These are phyloP conservation scores for Lasiodiplodia theobromae DNA, from an alignment of 2,329 filamentous ascomycete species.

Conservation along the genomic window DNA sequence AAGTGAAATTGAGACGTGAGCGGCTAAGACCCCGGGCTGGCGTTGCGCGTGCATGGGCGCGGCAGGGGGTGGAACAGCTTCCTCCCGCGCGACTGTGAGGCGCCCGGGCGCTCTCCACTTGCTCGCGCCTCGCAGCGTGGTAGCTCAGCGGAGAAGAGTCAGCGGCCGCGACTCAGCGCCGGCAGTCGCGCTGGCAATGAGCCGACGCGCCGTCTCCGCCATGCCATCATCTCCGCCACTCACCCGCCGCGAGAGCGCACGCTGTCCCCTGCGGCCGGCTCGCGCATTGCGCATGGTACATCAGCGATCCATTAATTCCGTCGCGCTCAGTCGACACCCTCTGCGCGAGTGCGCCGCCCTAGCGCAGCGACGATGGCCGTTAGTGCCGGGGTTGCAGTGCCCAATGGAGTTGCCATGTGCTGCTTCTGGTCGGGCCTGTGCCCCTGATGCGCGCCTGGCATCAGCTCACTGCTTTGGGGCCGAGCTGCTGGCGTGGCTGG, in stretches of 20 bases:
- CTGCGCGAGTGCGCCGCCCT: neutral
- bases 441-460: slow-evolving; percentile 26
- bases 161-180: slow-evolving; percentile 12
- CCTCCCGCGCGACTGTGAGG: slow-evolving; percentile 14
- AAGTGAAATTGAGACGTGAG: slow-evolving; percentile 29
- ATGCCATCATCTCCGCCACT: slow-evolving; percentile 17
- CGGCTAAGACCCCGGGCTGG: slow-evolving; percentile 8
- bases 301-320: slow-evolving; percentile 23
- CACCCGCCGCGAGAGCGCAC: neutral
- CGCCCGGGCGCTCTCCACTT: slow-evolving; percentile 18
- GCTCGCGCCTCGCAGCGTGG: slow-evolving; percentile 17
- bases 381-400: slow-evolving; percentile 24
- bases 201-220: neutral
- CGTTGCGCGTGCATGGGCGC: slow-evolving; percentile 15
- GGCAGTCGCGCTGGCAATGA: neutral
- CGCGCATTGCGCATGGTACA: slow-evolving; percentile 12
- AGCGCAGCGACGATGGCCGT: neutral
- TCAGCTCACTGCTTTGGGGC: slow-evolving; percentile 17
- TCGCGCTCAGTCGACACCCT: slow-evolving; percentile 6
- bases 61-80: slow-evolving; percentile 13
- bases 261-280: slow-evolving; percentile 5
- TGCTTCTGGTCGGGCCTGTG: slow-evolving; percentile 24
- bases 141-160: slow-evolving; percentile 5
- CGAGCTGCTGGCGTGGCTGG: slow-evolving; percentile 23
- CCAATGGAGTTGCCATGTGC: slow-evolving; percentile 10